Base-by-base conservation (phyloP, 2,329 filamentous ascomycete genomes). In the Cryphonectria parasitica region DNA sequence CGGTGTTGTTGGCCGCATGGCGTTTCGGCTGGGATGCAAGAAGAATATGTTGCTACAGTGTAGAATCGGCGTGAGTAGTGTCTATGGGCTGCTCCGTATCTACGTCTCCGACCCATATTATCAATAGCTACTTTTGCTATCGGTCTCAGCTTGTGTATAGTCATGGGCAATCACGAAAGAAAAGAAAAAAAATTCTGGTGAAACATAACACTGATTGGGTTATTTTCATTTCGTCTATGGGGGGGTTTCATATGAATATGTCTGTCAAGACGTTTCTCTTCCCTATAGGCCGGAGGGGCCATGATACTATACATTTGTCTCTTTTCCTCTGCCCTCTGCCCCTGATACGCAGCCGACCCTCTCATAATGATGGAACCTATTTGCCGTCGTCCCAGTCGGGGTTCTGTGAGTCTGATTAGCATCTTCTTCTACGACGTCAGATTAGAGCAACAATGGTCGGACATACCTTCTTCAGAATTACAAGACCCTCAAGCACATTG, bases 391-490 rank as follows among this genome's bases (percentile, higher is more conserved):
- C 84, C 86, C 86, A 88, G 56, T 88, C 84, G 7, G 86, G 85
- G 75, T 88, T 88, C 86, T 88, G 72, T 43, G 2, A 10, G 43
- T n/a, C 74, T 69, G 74, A 68, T 72, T 60, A 63, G 34, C 49
- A 68, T 25, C 22, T 17, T 8, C 3, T 39, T 39, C 8, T 17
- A 34, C 28, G 54, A 22, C 19, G 58, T 17, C 4, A 43, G 3
- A 25, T 7, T 39, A 13, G 22, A 63, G 36, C 17, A 34, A 45
- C 22, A n/a, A 36, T 17, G 19, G 41, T n/a, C 13, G 28, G 39
- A 75, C 88, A 83, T 87, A 97, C 95, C 94, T 98, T 98, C 86
- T 92, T 92, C 81, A 99, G 85, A 81, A 99, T 98, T 69, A 98
- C 95, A 77, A 99, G 86, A 43, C 96, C 96, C 83, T 99, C 96